Evolutionary conservation across 73 alveolate species (phyloP).

Genomic region (Blepharisma japonicum): DNA sequence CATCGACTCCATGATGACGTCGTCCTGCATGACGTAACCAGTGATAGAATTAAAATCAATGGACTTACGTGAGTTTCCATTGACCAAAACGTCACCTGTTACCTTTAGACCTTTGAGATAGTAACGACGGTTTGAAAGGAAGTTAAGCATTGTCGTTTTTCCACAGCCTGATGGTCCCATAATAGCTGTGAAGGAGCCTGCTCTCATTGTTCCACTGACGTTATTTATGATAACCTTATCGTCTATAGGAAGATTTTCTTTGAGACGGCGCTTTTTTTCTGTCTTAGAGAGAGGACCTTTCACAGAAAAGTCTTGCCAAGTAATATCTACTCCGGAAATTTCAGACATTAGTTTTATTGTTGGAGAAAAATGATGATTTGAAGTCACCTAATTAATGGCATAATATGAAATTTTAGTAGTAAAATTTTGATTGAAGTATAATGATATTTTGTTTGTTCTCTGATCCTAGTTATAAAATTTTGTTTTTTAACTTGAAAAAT

Average conservation of each 20-base stretch:
- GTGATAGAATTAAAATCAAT: slow-evolving; percentile 62
- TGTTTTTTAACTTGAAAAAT: too few species aligned
- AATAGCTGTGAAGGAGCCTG: slow-evolving; percentile 70
- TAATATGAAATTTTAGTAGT: too few species aligned
- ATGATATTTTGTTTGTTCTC: too few species aligned
- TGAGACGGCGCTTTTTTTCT: slow-evolving; percentile 10
- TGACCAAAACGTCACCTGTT: slow-evolving; percentile 75
- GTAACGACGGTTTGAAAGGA: slow-evolving; percentile 66
- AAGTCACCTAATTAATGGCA: too few species aligned
- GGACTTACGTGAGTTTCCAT: slow-evolving; percentile 59
- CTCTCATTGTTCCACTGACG: slow-evolving; percentile 64
- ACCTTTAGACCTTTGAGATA: slow-evolving; percentile 51
- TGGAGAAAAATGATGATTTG: too few species aligned
- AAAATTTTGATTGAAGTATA: too few species aligned
- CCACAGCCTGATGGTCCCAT: slow-evolving; percentile 92
- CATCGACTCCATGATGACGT: slow-evolving; percentile 58
- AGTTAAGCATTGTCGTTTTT: slow-evolving; percentile 76
- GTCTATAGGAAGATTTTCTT: slow-evolving; percentile 7
- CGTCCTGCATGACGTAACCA: slow-evolving; percentile 79
- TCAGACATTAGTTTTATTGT: too few species aligned
- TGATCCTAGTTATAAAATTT: too few species aligned
- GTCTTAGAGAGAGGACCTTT: not conserved
- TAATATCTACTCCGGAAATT: not conserved
- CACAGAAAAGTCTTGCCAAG: not conserved
- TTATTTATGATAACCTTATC: slow-evolving; percentile 51